These are phyloP conservation scores for Pestalotiopsis sp. DNA, from an alignment of 2,329 filamentous ascomycete genomes.

Conservation along the genomic window DNA sequence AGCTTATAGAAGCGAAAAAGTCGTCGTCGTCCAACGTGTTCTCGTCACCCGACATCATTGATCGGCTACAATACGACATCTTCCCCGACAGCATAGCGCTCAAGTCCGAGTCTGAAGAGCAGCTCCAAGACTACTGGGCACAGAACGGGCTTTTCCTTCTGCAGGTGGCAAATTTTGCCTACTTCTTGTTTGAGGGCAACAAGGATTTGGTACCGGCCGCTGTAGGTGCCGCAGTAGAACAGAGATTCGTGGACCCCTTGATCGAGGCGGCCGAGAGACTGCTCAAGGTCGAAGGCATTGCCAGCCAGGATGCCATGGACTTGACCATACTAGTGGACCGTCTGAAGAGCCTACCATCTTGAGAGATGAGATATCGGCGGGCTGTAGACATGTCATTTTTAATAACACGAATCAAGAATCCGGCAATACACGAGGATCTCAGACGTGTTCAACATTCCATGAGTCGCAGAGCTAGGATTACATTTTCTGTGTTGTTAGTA, in stretches of 20 bases:
- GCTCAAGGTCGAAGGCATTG: not conserved
- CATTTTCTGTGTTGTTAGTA: not conserved
- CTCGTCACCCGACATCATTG: conserved; percentile 55
- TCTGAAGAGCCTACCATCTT: conserved; percentile 12
- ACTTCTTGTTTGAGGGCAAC: conserved; percentile 55
- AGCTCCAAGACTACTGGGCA: conserved; percentile 54
- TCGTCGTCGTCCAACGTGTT: conserved; percentile 43
- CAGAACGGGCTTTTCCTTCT: conserved; percentile 58
- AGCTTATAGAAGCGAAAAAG: conserved; percentile 52
- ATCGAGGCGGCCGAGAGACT: conserved; percentile 43
- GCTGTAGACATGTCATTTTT: not conserved
- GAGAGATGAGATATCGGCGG: not conserved
- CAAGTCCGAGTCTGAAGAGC: conserved; percentile 41
- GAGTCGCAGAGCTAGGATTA: not conserved
- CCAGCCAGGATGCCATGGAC: conserved; percentile 12
- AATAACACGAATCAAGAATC: not conserved
- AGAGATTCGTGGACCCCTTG: conserved; percentile 61
- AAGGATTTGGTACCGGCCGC: conserved; percentile 54
- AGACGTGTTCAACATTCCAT: not conserved
- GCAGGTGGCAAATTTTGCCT: conserved; percentile 63
- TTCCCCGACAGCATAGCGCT: conserved; percentile 60
- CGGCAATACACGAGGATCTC: not conserved
- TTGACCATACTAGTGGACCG: conserved; percentile 16
- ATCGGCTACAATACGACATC: conserved; percentile 62
- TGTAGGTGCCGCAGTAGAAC: conserved; percentile 60